These are phyloP conservation scores for Baudoinia panamericana DNA, from an alignment of 495 filamentous ascomycete species.

Conservation along the genomic window DNA sequence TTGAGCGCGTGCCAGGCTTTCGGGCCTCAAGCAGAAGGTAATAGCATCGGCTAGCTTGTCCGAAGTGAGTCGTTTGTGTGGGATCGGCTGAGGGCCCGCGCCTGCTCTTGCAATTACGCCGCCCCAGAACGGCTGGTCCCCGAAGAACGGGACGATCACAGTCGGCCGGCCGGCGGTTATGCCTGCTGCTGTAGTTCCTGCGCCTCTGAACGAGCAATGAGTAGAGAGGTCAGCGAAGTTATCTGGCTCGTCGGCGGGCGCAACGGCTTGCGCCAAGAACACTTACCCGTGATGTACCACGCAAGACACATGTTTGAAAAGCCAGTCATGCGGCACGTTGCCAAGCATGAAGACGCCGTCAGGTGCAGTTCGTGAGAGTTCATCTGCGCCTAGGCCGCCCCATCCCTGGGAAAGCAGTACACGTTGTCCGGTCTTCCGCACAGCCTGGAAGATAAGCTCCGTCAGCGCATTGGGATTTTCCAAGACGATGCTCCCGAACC, in stretches of 20 bases:
- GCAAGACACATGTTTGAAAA: constrained; percentile 47
- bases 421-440: constrained; percentile 36
- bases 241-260: too few species aligned
- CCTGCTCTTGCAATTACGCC: constrained; percentile 40
- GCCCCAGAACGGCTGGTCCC: constrained; percentile 49
- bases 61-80: constrained; percentile 33
- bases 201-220: too few species aligned
- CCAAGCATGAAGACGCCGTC: constrained; percentile 43
- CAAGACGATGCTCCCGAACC: constrained; percentile 54
- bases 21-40: constrained; percentile 26
- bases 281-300: constrained; percentile 59
- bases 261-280: too few species aligned
- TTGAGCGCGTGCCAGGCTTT: constrained; percentile 27
- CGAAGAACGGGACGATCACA: constrained; percentile 50
- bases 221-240: too few species aligned
- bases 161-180: constrained; percentile 44
- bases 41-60: constrained; percentile 35
- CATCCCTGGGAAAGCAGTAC: constrained; percentile 52
- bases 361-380: too few species aligned
- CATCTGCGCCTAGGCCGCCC: constrained; percentile 41
- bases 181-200: constrained; percentile 55
- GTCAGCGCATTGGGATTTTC: constrained; percentile 45
- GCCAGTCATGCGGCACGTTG: constrained; percentile 52
- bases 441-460: constrained; percentile 39
- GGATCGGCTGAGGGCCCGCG: constrained; percentile 36